Conservation (phyloP, 1,284 basidiomycete species). For the Rhodofomes roseus region DNA sequence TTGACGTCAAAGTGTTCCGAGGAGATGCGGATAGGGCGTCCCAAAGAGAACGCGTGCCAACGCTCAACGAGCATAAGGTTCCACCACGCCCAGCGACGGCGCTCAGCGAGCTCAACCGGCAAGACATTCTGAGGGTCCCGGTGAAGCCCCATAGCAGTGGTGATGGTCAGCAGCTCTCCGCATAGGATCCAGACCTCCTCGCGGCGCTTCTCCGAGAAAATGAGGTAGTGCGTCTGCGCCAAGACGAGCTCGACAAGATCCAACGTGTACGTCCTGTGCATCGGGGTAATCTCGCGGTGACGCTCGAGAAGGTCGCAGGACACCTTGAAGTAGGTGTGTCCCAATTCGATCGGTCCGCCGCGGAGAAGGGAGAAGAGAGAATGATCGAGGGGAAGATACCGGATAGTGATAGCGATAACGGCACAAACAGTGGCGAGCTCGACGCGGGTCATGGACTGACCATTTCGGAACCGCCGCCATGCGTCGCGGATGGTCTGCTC, state of each 20-base stretch:
- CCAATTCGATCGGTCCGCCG: slow-evolving; percentile 54
- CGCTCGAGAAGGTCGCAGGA: slow-evolving; percentile 60
- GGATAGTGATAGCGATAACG: slow-evolving; percentile 67
- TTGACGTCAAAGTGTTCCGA: slow-evolving; percentile 79
- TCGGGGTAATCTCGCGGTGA: slow-evolving; percentile 45
- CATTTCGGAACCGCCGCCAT: slow-evolving; percentile 70
- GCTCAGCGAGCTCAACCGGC: slow-evolving; percentile 61
- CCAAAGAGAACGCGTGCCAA: slow-evolving; percentile 83
- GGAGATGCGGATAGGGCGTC: slow-evolving; percentile 65
- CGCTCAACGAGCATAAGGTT: slow-evolving; percentile 75
- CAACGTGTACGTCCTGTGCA: slow-evolving; percentile 50
- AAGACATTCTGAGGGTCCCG: slow-evolving; percentile 78
- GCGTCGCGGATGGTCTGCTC: slow-evolving; percentile 52
- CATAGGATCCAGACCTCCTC: slow-evolving; percentile 75
- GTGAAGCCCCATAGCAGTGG: slow-evolving; percentile 76
- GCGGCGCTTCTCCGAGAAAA: slow-evolving; percentile 67
- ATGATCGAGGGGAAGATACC: slow-evolving; percentile 67
- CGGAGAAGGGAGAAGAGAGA: slow-evolving; percentile 46
- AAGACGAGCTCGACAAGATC: slow-evolving; percentile 73
- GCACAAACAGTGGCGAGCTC: slow-evolving; percentile 66
- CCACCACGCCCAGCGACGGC: slow-evolving; percentile 84
- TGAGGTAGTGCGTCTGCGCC: slow-evolving; percentile 65
- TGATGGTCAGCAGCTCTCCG: slow-evolving; percentile 69
- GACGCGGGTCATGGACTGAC: slow-evolving; percentile 59
- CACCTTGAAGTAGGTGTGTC: slow-evolving; percentile 61